phyloP scores from a whole-genome alignment of 768 basidiomycete genomes.

The Pleurotus tuber-regium region DNA sequence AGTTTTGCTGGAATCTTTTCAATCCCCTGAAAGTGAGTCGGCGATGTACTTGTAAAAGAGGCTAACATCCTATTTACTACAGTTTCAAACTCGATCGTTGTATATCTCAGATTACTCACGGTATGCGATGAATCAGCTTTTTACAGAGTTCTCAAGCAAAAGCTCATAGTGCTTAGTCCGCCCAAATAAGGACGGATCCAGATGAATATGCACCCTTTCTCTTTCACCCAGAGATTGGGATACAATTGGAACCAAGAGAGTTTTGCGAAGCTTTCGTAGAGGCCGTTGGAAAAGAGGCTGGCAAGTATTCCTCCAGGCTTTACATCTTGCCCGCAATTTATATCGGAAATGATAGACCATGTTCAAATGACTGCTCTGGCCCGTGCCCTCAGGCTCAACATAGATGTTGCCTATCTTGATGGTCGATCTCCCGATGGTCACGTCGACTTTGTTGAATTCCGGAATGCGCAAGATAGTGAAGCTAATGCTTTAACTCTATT shows the following conservation, averaged over 20 bases:
- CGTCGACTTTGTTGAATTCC: conserved; percentile 69
- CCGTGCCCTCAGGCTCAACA: conserved; percentile 59
- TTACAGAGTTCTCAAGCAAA: not conserved
- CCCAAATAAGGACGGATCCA: conserved; percentile 69
- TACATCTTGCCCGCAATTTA: conserved; percentile 17
- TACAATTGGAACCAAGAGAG: conserved; percentile 49
- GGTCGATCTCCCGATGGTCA: conserved; percentile 47
- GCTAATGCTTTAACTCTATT: conserved; percentile 63
- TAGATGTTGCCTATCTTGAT: conserved; percentile 81
- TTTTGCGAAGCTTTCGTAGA: conserved; percentile 84
- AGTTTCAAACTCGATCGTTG: conserved; percentile 74
- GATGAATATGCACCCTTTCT: conserved; percentile 70
- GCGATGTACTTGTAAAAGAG: too few relatives aligned
- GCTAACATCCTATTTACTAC: too few relatives aligned
- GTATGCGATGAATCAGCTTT: conserved; percentile 24
- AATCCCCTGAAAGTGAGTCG: conserved; percentile 44
- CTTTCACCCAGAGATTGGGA: conserved; percentile 70
- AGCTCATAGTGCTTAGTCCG: conserved; percentile 40
- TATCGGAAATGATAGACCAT: conserved; percentile 53
- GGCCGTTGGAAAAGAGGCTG: conserved; percentile 73
- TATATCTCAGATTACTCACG: conserved; percentile 79
- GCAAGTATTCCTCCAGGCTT: too few relatives aligned
- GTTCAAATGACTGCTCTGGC: conserved; percentile 80
- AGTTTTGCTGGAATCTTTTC: conserved; percentile 50
- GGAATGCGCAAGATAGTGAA: conserved; percentile 34